A percentile compares a stretch with the other conserved stretches of the same genome.
These are phyloP conservation scores for Hypoxylon sp. DNA, from an alignment of 2,329 filamentous ascomycete genomes.

Conservation along the genomic window DNA sequence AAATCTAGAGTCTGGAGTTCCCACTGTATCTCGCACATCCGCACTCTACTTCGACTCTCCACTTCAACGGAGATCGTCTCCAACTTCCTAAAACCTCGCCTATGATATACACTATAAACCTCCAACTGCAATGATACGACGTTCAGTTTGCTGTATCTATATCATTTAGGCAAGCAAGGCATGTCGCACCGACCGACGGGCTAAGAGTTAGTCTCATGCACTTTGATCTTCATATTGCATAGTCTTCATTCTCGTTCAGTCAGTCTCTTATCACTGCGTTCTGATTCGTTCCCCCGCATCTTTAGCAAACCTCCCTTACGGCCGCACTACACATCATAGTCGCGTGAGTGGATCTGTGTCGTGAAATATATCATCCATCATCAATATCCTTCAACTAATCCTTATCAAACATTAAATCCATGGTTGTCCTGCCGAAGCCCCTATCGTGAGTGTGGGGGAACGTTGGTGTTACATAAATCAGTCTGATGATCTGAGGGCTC, in stretches of 20 bases:
- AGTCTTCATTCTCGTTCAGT: slow-evolving; percentile 26
- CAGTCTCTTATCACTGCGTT: slow-evolving; percentile 38
- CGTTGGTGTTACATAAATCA: slow-evolving; percentile 17
- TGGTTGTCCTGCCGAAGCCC: slow-evolving; percentile 21
- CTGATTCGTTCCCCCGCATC: slow-evolving; percentile 45
- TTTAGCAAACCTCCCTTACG: slow-evolving; percentile 29
- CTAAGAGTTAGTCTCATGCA: slow-evolving; percentile 34
- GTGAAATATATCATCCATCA: slow-evolving; percentile 27
- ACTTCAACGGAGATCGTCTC: slow-evolving; percentile 8
- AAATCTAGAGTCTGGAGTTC: slow-evolving; percentile 1
- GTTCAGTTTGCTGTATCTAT: slow-evolving; percentile 13
- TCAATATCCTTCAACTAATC: slow-evolving; percentile 5
- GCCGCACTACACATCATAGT: slow-evolving; percentile 28
- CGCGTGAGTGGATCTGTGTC: slow-evolving; percentile 21
- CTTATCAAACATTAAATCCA: not conserved
- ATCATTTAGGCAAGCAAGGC: slow-evolving; percentile 6
- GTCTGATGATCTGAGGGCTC: slow-evolving; percentile 26
- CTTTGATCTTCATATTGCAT: slow-evolving; percentile 33
- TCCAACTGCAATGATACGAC: slow-evolving; percentile 2
- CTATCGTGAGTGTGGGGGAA: slow-evolving; percentile 28
- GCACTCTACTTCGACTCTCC: slow-evolving; percentile 9
- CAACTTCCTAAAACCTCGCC: slow-evolving; percentile 5
- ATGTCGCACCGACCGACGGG: slow-evolving; percentile 11
- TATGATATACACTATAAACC: slow-evolving; percentile 14
- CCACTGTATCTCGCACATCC: slow-evolving; percentile 32